Evolutionary conservation across 208 protist genomes (phyloP), one percentile per base, ranked within the genome.

Genomic region (Leishmania lainsoni): DNA sequence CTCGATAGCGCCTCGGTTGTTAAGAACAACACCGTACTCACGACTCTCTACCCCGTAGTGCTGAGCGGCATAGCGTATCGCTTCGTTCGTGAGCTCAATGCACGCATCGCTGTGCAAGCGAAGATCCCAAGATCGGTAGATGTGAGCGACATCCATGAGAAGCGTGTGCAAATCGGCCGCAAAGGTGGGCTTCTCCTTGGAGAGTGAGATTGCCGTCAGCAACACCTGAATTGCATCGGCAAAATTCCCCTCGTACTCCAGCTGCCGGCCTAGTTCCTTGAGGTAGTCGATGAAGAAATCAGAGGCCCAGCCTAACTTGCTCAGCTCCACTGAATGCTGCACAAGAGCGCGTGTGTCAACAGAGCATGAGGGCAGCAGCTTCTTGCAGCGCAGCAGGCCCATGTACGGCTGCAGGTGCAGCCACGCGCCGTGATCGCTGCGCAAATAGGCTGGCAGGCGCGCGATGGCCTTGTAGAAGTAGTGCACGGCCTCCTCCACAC

Each of bases 341-440:
- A 94, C 92, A 20, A 96, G 83, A 56, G 89, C 82, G 49, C 81
- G 75, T n/a, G 91, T 94, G 72, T 94, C 87, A 5, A 96, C 86
- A 10, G 90, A 91, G 68, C 91, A 94, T 1, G 91, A 93, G 26
- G 89, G 91, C 51, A 96, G 84, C 66, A 94, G 66, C 84, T 91
- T 87, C 76, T 94, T 94, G 78, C 93, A 96, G 26, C 85, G 85
- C 48, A 96, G 78, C 35, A 96, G 81, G 10, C 93, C 93, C 29
- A 92, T 93, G 80, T 94, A 94, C 22, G 93, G 93, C 78, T 94
- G 89, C 22, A 94, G 81, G 65, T 96, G 90, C 35, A 96, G 84
- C 93, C 93, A 96, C 35, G 90, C 87, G 48, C 93, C 93, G 79
- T 94, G 90, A 65, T 96, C 93, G 84, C 90, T 94, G 29, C 88